Base-by-base conservation (phyloP, 345 rosid species). In the Crucihimalaya himalaica region DNA sequence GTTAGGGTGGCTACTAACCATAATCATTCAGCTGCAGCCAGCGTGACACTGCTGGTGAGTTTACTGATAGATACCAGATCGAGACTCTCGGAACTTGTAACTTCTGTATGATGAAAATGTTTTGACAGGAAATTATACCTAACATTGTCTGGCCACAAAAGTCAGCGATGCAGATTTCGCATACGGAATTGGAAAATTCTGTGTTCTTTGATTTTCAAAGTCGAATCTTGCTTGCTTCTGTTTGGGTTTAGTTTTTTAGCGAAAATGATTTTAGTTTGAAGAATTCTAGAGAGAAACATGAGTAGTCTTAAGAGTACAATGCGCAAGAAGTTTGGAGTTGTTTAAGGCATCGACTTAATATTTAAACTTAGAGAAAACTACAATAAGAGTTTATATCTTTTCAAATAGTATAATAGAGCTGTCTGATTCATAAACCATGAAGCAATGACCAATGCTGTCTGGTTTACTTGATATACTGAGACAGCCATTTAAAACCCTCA, bases 401-500 rank as follows among this genome's bases (percentile, higher is more conserved):
- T 19, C 18, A 37, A 47, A 74, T n/a, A 66, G 46, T 15, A 21
- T 4, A 16, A 32, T 0, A 12, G 32, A 72, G 59, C 37, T 18
- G 43, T 62, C 8, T 19, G 7, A 46, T n/a, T 55, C 12, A 73
- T 23, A 56, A 65, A 46, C 28, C 56, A 5, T 43, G 56, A 64
- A 73, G 42, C 58, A 56, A 23, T 42, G 13, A 34, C 13, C 63
- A 45, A 25, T 35, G 31, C 32, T 52, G 69, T 45, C 50, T 71
- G 58, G 43, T 52, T 5, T 54, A 89, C 68, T 89, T 87, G 80
- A 89, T 87, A 77, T 90, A 84, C 66, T 88, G 85, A 63, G 96
- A 90, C 11, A 90, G 53, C 93, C 96, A 88, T 72, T 79, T 83
- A 78, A 90, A 90, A 7, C 93, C 96, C 5, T 89, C 91, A 1